Evolutionary conservation across 2,329 filamentous ascomycete species (phyloP).

Genomic region (Ophiostoma sp.): DNA sequence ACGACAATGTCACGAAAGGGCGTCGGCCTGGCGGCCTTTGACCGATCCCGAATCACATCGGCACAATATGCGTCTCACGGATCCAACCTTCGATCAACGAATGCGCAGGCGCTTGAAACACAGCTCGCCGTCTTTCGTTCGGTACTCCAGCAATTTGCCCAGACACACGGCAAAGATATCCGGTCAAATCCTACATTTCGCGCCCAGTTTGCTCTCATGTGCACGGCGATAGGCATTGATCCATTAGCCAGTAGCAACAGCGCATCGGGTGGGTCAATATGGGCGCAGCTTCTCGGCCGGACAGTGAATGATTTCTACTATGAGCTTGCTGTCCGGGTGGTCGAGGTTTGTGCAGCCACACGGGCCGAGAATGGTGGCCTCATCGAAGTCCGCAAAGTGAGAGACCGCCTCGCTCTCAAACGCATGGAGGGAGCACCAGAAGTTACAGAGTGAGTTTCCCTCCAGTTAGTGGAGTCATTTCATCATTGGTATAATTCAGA

Average conservation of each 20-base stretch:
- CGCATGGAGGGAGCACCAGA: conserved; percentile 74
- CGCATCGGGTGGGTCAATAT: conserved; percentile 67
- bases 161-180: conserved; percentile 93
- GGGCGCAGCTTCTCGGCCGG: conserved; percentile 87
- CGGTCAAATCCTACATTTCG: conserved; percentile 93
- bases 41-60: conserved; percentile 78
- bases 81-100: conserved; percentile 77
- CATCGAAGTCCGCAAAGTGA: conserved; percentile 79
- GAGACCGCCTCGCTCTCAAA: conserved; percentile 70
- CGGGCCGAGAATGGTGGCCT: conserved; percentile 89
- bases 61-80: conserved; percentile 92
- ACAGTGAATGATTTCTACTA: conserved; percentile 99
- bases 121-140: conserved; percentile 96
- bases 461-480: neutral
- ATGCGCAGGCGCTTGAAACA: conserved; percentile 82
- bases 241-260: conserved; percentile 71
- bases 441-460: conserved; percentile 67
- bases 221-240: conserved; percentile 92
- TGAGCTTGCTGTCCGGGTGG: conserved; percentile 90
- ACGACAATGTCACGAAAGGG: conserved; percentile 69
- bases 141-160: conserved; percentile 88
- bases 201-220: conserved; percentile 98
- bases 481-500: neutral
- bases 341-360: conserved; percentile 86
- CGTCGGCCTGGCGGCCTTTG: conserved; percentile 87